phyloP scores from a whole-genome alignment of 148 eudicot species.

The Nepenthes mirabilis region DNA sequence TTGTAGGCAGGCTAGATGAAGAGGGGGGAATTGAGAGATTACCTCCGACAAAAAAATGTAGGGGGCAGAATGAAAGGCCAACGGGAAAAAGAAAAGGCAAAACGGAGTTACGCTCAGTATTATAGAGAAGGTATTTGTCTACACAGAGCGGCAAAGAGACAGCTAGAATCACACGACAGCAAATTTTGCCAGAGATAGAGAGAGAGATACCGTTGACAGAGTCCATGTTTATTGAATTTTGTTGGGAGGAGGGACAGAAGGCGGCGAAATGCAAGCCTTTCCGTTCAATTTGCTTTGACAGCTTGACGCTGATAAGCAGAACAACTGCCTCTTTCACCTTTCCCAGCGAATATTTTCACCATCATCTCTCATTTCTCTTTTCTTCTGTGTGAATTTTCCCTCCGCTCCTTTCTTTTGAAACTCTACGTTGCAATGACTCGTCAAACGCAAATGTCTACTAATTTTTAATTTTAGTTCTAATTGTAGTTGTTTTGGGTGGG shows the following conservation, averaged over 20 bases:
- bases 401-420: no score
- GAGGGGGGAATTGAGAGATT: neutral
- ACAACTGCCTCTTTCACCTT: no score
- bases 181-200: neutral
- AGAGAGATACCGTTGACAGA: slow-evolving; percentile 6
- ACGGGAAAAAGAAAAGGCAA: neutral
- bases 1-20: no score
- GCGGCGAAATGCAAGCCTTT: slow-evolving; percentile 19
- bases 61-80: neutral
- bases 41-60: neutral
- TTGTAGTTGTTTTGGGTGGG: no score
- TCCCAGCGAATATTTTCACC: no score
- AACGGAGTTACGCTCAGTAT: neutral
- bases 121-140: no score
- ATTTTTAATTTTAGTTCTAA: no score
- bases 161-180: neutral
- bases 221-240: neutral
- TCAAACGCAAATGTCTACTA: no score
- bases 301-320: neutral
- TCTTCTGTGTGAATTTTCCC: no score
- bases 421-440: no score
- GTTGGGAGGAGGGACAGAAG: neutral
- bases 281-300: slow-evolving; percentile 2
- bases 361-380: no score
- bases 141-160: neutral